phyloP scores from a whole-genome alignment of 2,329 filamentous ascomycete genomes.

The Setomelanomma holmii region DNA sequence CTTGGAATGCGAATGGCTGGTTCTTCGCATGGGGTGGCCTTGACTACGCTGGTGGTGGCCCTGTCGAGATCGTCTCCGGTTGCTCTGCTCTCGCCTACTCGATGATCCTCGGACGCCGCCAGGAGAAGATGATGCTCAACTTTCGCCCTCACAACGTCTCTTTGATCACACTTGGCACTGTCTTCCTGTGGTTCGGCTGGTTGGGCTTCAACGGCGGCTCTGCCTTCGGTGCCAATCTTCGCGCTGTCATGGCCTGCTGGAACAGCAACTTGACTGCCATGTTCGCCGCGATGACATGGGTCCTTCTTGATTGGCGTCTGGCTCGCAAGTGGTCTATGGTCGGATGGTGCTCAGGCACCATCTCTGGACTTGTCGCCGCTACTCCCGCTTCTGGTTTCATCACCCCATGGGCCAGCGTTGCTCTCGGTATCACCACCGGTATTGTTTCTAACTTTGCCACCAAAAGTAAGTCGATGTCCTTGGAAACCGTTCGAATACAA shows the following conservation, averaged over 20 bases:
- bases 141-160: slow-evolving; percentile 99
- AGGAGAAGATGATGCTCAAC: slow-evolving; percentile 99
- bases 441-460: slow-evolving; percentile 83
- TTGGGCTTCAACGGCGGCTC: slow-evolving; percentile 98
- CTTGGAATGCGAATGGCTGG: slow-evolving; percentile 96
- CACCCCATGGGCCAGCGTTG: slow-evolving; percentile 68
- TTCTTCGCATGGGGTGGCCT: slow-evolving; percentile 87
- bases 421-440: slow-evolving; percentile 67
- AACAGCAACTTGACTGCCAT: slow-evolving; percentile 94
- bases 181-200: slow-evolving; percentile 99
- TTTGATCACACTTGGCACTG: slow-evolving; percentile 91
- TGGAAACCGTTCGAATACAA: background rate
- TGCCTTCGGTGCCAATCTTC: slow-evolving; percentile 89
- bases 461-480: slow-evolving; percentile 68
- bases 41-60: slow-evolving; percentile 95
- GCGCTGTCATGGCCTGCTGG: slow-evolving; percentile 96
- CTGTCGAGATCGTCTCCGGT: slow-evolving; percentile 96
- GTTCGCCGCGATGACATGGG: slow-evolving; percentile 93
- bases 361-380: slow-evolving; percentile 86
- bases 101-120: slow-evolving; percentile 90
- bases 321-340: slow-evolving; percentile 95
- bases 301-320: slow-evolving; percentile 91
- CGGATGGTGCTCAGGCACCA: slow-evolving; percentile 88
- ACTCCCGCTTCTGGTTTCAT: slow-evolving; percentile 85
- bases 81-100: slow-evolving; percentile 94